Conservation (phyloP, 345 rosid genomes). For the Hypericum perforatum region DNA sequence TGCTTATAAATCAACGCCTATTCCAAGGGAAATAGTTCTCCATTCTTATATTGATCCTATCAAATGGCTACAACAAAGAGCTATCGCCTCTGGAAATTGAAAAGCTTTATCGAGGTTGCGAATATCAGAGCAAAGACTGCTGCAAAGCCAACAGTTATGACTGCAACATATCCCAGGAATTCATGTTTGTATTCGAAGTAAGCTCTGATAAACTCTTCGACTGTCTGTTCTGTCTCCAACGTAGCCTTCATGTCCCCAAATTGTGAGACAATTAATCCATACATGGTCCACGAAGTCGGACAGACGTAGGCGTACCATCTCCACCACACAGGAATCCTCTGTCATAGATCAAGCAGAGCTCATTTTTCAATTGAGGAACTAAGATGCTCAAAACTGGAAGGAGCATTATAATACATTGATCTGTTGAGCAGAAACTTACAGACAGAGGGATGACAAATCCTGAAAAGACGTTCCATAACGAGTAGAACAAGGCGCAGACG, state of each 20-base stretch:
- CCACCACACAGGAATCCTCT: constrained; percentile 1
- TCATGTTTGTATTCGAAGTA: neutral
- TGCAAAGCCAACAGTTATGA: neutral
- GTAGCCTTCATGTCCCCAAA: neutral
- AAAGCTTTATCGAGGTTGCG: neutral
- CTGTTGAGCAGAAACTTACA: neutral
- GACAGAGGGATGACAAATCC: neutral
- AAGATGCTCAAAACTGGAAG: no score
- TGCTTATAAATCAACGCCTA: no score
- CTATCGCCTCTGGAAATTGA: neutral
- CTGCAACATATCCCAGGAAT: neutral
- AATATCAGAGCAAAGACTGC: neutral
- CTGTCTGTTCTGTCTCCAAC: neutral
- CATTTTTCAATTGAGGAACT: no score
- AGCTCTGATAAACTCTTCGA: neutral
- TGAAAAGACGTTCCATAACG: neutral
- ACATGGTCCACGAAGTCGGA: neutral
- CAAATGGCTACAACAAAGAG: no score
- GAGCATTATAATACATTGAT: no score
- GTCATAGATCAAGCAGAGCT: neutral
- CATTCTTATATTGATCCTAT: no score
- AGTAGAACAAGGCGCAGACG: neutral
- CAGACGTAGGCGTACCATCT: neutral
- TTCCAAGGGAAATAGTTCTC: no score
- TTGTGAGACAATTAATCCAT: neutral